Evolutionary conservation across 768 basidiomycete genomes (phyloP).

Genomic region (Pleurotus sapidus): DNA sequence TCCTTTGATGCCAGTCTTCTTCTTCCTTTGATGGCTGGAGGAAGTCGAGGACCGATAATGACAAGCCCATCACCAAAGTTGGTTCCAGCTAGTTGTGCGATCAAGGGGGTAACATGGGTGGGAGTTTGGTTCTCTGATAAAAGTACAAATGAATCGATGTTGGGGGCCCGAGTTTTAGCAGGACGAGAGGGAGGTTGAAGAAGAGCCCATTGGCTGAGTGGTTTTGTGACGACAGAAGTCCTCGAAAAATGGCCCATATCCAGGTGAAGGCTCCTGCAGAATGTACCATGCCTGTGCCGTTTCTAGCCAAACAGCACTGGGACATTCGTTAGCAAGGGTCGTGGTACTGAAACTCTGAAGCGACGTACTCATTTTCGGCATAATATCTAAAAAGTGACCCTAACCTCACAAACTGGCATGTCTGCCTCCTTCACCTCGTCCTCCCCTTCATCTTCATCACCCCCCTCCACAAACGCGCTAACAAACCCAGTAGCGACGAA

Average conservation of each 20-base stretch:
- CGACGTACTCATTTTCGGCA: constrained; percentile 45
- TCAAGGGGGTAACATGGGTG: constrained; percentile 65
- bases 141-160: constrained; percentile 56
- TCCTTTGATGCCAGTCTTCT: constrained; percentile 18
- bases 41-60: constrained; percentile 44
- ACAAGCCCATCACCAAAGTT: constrained; percentile 52
- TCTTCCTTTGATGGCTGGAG: constrained; percentile 27
- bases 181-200: constrained; percentile 1
- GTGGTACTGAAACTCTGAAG: not conserved
- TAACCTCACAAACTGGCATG: constrained; percentile 44
- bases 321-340: no score
- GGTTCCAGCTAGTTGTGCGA: constrained; percentile 46
- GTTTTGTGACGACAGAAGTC: constrained; percentile 50
- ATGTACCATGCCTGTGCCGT: constrained; percentile 65
- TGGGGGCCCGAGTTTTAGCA: constrained; percentile 27
- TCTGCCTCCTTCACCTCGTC: constrained; percentile 41
- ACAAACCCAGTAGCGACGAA: constrained; percentile 58
- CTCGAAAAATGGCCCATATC: constrained; percentile 40
- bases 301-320: constrained; percentile 64
- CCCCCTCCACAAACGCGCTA: constrained; percentile 37
- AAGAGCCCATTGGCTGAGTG: constrained; percentile 43
- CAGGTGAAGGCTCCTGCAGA: constrained; percentile 41
- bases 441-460: constrained; percentile 62
- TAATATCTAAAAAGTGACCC: constrained; percentile 43
- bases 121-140: constrained; percentile 47